Conservation (phyloP, 441 rosid genomes). For the Gossypium davidsonii region DNA sequence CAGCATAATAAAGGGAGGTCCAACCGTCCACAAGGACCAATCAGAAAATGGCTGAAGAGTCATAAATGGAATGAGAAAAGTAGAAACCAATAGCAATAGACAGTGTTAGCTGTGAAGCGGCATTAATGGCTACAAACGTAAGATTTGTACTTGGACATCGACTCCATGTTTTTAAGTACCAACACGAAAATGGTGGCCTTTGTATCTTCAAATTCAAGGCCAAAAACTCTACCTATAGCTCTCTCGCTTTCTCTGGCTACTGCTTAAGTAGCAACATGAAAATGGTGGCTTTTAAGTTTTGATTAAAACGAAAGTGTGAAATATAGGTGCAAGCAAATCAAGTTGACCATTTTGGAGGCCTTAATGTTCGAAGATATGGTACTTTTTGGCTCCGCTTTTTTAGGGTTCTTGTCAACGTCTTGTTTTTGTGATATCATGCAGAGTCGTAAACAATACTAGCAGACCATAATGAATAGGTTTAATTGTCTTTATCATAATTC, state of each 20-base stretch:
- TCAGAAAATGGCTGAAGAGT: neutral
- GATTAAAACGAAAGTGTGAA: neutral
- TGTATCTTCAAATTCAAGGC: neutral
- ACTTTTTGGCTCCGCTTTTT: neutral
- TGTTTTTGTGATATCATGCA: neutral
- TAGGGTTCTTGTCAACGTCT: conserved; percentile 2
- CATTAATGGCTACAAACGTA: conserved; percentile 4
- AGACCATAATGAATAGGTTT: neutral
- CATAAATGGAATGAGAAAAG: conserved; percentile 11
- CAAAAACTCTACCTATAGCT: neutral
- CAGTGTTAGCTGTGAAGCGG: neutral
- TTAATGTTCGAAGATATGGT: neutral
- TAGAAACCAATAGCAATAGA: conserved; percentile 1
- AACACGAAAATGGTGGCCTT: neutral
- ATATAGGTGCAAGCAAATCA: neutral
- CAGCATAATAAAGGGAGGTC: conserved; percentile 15
- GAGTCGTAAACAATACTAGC: neutral
- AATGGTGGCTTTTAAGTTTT: neutral
- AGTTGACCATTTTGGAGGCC: neutral
- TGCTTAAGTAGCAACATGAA: neutral
- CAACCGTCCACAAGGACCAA: conserved; percentile 17
- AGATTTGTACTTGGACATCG: neutral
- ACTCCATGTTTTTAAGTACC: neutral
- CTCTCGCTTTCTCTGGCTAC: neutral
- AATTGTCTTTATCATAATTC: neutral